phyloP scores from a whole-genome alignment of 768 basidiomycete species.

The Russula sp. region DNA sequence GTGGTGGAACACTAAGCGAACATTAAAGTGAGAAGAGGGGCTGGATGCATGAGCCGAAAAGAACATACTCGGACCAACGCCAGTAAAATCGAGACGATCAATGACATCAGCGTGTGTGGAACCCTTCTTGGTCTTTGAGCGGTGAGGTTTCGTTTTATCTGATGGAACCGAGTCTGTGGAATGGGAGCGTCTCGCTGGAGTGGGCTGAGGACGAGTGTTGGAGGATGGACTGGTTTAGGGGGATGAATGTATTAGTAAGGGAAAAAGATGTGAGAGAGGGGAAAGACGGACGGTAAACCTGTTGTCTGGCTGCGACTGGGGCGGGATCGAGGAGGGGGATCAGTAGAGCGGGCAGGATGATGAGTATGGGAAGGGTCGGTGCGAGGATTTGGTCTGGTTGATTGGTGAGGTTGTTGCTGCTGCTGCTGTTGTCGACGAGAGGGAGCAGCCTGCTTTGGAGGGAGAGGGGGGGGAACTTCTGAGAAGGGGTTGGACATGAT shows the following conservation, averaged over 20 bases:
- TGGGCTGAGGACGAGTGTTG: slow-evolving; percentile 24
- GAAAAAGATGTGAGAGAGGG: slow-evolving; percentile 13
- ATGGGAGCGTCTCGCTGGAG: slow-evolving; percentile 38
- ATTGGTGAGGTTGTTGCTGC: slow-evolving; percentile 7
- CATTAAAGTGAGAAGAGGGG: slow-evolving; percentile 20
- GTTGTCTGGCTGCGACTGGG: slow-evolving; percentile 55
- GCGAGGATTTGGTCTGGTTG: slow-evolving; percentile 27
- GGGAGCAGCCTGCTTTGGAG: slow-evolving; percentile 31
- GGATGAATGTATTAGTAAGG: slow-evolving; percentile 12
- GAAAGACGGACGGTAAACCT: slow-evolving; percentile 36
- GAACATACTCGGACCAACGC: slow-evolving; percentile 72
- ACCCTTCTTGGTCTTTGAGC: slow-evolving; percentile 58
- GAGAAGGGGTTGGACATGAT: slow-evolving; percentile 16
- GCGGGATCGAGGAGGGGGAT: slow-evolving; percentile 41
- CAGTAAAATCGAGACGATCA: slow-evolving; percentile 81
- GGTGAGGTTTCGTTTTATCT: slow-evolving; percentile 43
- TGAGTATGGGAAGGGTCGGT: slow-evolving; percentile 65
- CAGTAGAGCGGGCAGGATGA: slow-evolving; percentile 46
- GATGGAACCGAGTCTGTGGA: slow-evolving; percentile 45
- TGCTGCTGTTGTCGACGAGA: slow-evolving; percentile 24
- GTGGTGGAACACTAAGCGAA: slow-evolving; percentile 73
- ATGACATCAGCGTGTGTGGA: slow-evolving; percentile 85
- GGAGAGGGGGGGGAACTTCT: slow-evolving; percentile 30
- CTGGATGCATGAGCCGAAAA: slow-evolving; percentile 11
- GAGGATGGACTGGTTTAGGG: slow-evolving; percentile 7